Base-by-base conservation (phyloP, 805 yeast species). In the Maudiozyma pseudohumilis region DNA sequence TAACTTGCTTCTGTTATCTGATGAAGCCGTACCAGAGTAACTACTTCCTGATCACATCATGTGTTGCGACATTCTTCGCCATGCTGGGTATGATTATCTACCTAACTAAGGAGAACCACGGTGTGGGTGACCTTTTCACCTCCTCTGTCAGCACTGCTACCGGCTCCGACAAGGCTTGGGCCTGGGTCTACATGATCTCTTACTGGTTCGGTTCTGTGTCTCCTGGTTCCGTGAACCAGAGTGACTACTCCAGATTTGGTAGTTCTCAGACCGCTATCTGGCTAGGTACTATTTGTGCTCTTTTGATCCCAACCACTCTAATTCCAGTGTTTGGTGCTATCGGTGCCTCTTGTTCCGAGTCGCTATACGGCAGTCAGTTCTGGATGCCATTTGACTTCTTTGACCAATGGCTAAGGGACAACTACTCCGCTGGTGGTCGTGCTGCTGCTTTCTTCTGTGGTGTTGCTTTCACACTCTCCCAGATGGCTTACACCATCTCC, bases 11-110 rank as follows among this genome's bases (percentile, higher is more conserved):
- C 13, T 59, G 64, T 42, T 63, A 67, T 39, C 34, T 48, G 32
- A 42, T 68, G 38, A 68, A 61, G 40, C 77, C 77, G 4, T 69
- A 70, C 43, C 62, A 53, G 32, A 56, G 65, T 50, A 64, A 65
- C 46, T 42, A 48, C 24, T 50, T 63, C 19, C 53, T 66, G 35
- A 62, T 63, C 36, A 39, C 47, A 24, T 55, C 66, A 9, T 64
- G 69, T 38, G 45, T 55, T 11, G 53, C 64, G 27, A 56, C 66
- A 5, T 57, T 63, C 31, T 55, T 61, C 34, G 63, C 69, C 1
- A 64, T 68, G 60, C 37, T 66, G 31, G 66, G 64, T n/a, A 60
- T 67, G 49, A 53, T 62, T 39, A 56, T 60, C 37, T 64, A 60
- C 39, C 41, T 64, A 32, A 41, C 61, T 24, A 43, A 47, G 18